phyloP scores from a whole-genome alignment of 257 asterid species.

The Thymus quinquecostatus region DNA sequence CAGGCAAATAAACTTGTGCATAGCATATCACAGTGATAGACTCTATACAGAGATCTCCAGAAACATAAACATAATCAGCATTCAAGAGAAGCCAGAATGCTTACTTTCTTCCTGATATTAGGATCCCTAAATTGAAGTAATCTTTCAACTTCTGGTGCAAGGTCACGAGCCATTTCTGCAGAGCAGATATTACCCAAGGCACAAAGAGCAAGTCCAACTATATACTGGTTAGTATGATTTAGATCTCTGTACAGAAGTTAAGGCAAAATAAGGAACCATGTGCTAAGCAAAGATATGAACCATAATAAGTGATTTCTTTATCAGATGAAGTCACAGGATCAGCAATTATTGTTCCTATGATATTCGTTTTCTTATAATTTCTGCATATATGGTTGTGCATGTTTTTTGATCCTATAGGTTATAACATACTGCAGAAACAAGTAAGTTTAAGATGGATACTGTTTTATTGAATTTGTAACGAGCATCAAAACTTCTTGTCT shows the following conservation, averaged over 20 bases:
- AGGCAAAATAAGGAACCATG: conserved; percentile 44
- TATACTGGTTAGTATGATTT: conserved; percentile 93
- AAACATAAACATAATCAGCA: background rate
- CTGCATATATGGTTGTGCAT: conserved; percentile 23
- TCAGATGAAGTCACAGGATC: conserved; percentile 15
- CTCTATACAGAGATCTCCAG: conserved; percentile 8
- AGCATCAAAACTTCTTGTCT: conserved; percentile 99
- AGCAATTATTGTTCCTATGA: conserved; percentile 16
- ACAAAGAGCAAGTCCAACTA: conserved; percentile 99
- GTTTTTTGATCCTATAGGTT: conserved; percentile 15
- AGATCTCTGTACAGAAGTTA: conserved; percentile 79
- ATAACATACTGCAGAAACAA: conserved; percentile 21
- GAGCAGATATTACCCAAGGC: conserved; percentile 97
- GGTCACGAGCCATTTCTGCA: conserved; percentile 99
- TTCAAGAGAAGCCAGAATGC: conserved; percentile 30
- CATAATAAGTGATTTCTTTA: conserved; percentile 29
- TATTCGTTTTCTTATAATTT: conserved; percentile 14
- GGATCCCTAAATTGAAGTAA: conserved; percentile 96
- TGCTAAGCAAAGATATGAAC: conserved; percentile 32
- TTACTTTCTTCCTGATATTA: conserved; percentile 93
- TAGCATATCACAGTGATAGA: conserved; percentile 13
- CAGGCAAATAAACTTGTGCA: conserved; percentile 13
- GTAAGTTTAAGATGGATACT: conserved; percentile 60
- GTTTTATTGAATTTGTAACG: conserved; percentile 97
- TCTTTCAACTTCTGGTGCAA: conserved; percentile 98